Base-by-base conservation (phyloP, 768 basidiomycete genomes). In the Kwoniella sp. region DNA sequence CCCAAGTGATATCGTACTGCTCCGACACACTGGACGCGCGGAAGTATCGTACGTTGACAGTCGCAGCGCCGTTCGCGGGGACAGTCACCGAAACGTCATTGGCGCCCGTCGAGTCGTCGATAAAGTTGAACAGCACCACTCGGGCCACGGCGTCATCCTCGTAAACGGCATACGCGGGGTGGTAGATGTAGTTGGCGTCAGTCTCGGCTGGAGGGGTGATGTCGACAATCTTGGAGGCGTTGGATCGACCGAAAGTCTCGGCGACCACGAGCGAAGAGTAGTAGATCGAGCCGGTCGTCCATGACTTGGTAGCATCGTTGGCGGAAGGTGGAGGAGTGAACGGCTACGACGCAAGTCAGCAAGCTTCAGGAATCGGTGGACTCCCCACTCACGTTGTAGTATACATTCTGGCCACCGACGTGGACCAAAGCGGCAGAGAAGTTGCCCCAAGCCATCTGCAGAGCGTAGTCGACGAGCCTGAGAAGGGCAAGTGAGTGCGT, bases 261-360 rank as follows among this genome's bases (percentile, higher is more conserved):
- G 87, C 80, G 33, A 85, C 76, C 57, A 84, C 78, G 22, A 91
- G 73, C 1, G 83, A 79, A 1, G 87, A 79, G 72, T 89, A 89
- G 75, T 85, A 88, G 38, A 84, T 74, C 0, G 84, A 80, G 3
- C 85, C 85, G 32, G 85, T 78, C 1, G 85, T 85, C 86, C 87
- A 89, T 71, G 84, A 76, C 53, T 79, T 79, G 71, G 77, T 81
- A 0, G 76, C 57, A 0, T 82, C 79, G 57, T 82, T 77, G 58
- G 83, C 84, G 9, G 75, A 75, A 6, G 79, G 80, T 2, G 80
- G 80, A 0, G 81, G 80, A 57, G 80, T 80, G 70, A 81, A 80
- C 32, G 80, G 79, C 78, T 80, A 23, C 15, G 20, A 14, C n/a
- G 38, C 23, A 37, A 28, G 3, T 39, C 25, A 43, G 23, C 26